Percentiles rank a stretch among this genome's conserved stretches.
phyloP scores from a whole-genome alignment of 495 filamentous ascomycete genomes.

The Penicillium turbatum region DNA sequence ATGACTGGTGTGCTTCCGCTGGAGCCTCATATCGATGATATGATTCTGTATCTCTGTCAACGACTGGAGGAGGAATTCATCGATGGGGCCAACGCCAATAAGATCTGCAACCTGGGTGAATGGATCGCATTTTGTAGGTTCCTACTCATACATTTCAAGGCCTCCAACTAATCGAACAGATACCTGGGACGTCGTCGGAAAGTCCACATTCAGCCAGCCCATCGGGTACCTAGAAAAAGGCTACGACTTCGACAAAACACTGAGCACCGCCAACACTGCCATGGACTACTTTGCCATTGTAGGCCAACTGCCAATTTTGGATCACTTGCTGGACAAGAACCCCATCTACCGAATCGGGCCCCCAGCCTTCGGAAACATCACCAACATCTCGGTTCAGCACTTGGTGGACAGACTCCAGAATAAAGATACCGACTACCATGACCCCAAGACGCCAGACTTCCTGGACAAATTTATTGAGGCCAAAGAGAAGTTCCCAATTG shows the following conservation, averaged over 20 bases:
- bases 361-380: slow-evolving; percentile 19
- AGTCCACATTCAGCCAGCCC: slow-evolving; percentile 32
- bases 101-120: slow-evolving; percentile 26
- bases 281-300: slow-evolving; percentile 27
- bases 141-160: background rate
- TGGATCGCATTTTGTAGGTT: slow-evolving; percentile 31
- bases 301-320: slow-evolving; percentile 62
- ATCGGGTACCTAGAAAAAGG: slow-evolving; percentile 38
- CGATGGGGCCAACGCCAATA: slow-evolving; percentile 10
- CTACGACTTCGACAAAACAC: slow-evolving; percentile 26
- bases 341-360: slow-evolving; percentile 32
- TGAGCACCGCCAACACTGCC: slow-evolving; percentile 10
- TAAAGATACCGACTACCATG: slow-evolving; percentile 16
- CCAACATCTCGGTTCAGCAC: slow-evolving; percentile 24
- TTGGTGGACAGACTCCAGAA: slow-evolving; percentile 17
- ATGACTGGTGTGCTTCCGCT: slow-evolving; percentile 25
- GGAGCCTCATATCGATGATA: slow-evolving; percentile 31
- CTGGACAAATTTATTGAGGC: slow-evolving; percentile 36
- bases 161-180: slow-evolving; percentile 12
- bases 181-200: slow-evolving; percentile 35
- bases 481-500: slow-evolving; percentile 23
- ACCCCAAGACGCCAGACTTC: slow-evolving; percentile 23
- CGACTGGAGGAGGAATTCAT: slow-evolving; percentile 33
- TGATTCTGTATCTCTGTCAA: slow-evolving; percentile 29
- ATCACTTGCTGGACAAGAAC: slow-evolving; percentile 57